Base-by-base conservation (phyloP, 2,329 filamentous ascomycete genomes). In the Arthrobotrys pseudoclavata region DNA sequence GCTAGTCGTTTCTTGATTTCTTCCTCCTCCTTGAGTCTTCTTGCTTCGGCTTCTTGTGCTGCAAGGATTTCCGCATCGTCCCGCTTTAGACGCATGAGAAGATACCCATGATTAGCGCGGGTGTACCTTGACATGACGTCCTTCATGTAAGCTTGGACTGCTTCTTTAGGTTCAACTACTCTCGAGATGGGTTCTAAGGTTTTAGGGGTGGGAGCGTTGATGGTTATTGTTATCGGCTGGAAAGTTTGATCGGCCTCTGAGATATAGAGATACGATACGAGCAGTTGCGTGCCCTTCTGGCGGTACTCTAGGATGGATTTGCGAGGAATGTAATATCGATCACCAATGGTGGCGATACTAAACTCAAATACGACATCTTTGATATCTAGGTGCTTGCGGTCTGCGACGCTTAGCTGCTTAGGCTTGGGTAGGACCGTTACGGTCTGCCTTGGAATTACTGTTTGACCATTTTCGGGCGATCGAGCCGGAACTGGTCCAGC, bases 311-410 rank as follows among this genome's bases (percentile, higher is more conserved):
- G 83, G 37, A 95, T 91, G 83, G 90, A 92, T 82, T 92, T 91
- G 80, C 90, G 92, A 1, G 92, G 92, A 79, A 96, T 94, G 57
- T 93, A 84, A 82, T 92, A 94, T 26, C 92, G 88, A 82, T 95
- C 92, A 53, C 91, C 91, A 1, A 86, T 89, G 37, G 71, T 80
- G 77, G 47, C 75, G 69, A 79, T 88, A 4, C 85, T 83, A 82
- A 93, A 92, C 80, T 92, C 90, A 77, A 93, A 88, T 0, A 91
- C 88, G 13, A 92, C 85, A n/a, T 89, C 89, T 0, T 89, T 87
- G 50, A 91, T 87, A 69, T 91, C 90, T 26, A 87, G 87, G 80
- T 88, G 89, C 10, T 84, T 83, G 1, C 83, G 6, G 83, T 82
- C 18, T 86, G 86, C 1, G 52, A 69, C 67, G 62, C 75, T 78